These are phyloP conservation scores for Mortierella sp. DNA, from an alignment of 371 early-diverging fungal species.

Conservation along the genomic window DNA sequence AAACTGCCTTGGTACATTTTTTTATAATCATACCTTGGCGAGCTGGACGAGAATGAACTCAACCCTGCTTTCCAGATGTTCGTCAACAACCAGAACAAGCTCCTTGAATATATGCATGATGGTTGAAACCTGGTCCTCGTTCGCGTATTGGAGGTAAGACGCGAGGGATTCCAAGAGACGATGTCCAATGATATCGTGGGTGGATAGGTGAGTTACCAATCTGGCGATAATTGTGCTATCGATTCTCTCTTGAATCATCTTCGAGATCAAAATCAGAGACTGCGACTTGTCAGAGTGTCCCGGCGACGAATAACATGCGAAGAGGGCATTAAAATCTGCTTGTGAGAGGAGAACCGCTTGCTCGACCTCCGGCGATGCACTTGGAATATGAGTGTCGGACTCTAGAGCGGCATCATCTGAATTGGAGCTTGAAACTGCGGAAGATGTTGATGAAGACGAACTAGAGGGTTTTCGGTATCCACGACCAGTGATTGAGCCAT, in stretches of 20 bases:
- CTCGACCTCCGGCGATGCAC: conserved; percentile 27
- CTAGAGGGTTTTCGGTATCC: conserved; percentile 21
- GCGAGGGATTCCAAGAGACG: conserved; percentile 34
- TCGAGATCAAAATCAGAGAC: conserved; percentile 22
- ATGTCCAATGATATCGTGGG: conserved; percentile 17
- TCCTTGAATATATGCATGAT: conserved; percentile 49
- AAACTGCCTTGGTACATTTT: background rate
- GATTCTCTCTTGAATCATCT: conserved; percentile 46
- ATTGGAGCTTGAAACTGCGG: conserved; percentile 33
- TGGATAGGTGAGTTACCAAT: conserved; percentile 40
- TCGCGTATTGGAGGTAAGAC: conserved; percentile 27
- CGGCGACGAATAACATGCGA: conserved; percentile 13
- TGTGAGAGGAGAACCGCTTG: conserved; percentile 17
- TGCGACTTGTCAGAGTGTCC: conserved; percentile 16
- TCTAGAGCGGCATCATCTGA: conserved; percentile 25
- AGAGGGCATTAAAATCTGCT: conserved; percentile 38
- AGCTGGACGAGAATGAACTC: conserved; percentile 34
- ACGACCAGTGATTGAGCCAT: conserved; percentile 3
- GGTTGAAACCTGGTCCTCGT: conserved; percentile 37
- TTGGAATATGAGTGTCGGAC: conserved; percentile 10
- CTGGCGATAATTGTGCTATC: conserved; percentile 36
- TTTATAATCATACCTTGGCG: conserved; percentile 26
- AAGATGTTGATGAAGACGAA: conserved; percentile 34
- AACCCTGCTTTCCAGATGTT: conserved; percentile 22
- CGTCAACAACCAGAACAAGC: conserved; percentile 33